phyloP scores from a whole-genome alignment of 768 basidiomycete genomes.

The Hericium erinaceus region DNA sequence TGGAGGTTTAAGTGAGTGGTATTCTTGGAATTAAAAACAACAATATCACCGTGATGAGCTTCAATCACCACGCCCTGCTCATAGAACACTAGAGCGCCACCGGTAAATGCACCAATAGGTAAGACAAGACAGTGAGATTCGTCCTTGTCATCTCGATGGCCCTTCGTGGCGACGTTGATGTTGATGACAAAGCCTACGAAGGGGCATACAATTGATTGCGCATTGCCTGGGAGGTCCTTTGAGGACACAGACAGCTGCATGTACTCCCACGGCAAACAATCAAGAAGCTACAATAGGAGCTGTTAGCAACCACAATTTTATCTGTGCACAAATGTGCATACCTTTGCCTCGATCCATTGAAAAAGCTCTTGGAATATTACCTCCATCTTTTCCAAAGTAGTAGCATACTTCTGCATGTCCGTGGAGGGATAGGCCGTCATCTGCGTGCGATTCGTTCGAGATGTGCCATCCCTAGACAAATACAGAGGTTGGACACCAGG shows the following conservation, averaged over 20 bases:
- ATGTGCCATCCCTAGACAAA: too few species aligned
- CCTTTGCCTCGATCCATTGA: background rate
- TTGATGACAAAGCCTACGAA: background rate
- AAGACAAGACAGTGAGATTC: background rate
- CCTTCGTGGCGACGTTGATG: background rate
- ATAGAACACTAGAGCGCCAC: background rate
- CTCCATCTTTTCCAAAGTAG: too few species aligned
- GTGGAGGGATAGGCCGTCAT: too few species aligned
- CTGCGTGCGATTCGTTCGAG: too few species aligned
- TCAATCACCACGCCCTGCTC: conserved; percentile 6
- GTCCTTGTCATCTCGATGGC: background rate
- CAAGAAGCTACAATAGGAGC: background rate
- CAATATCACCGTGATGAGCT: background rate
- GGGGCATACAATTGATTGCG: background rate
- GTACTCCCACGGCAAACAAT: background rate
- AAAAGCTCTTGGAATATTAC: too few species aligned
- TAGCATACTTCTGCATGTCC: too few species aligned
- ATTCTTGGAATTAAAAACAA: background rate
- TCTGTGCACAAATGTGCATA: background rate
- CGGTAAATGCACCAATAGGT: background rate
- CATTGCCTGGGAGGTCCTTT: background rate
- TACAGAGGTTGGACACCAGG: too few species aligned
- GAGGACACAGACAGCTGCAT: background rate
- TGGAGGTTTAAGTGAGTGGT: conserved; percentile 7
- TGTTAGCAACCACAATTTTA: too few species aligned